Evolutionary conservation across 768 basidiomycete species (phyloP).

Genomic region (Suillus tomentosus): DNA sequence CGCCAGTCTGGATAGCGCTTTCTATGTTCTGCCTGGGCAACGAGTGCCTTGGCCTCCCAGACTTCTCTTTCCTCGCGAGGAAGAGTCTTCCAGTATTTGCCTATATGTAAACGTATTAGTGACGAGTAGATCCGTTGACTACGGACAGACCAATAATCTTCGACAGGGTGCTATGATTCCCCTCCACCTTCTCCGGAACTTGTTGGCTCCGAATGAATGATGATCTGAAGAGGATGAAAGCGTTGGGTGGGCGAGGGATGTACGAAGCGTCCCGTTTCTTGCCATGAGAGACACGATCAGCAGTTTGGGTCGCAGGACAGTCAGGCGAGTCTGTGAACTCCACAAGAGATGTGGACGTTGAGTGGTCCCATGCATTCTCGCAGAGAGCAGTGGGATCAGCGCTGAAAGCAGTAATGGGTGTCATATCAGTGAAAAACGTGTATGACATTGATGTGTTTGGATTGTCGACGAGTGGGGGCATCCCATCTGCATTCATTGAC

Average conservation of each 20-base stretch:
- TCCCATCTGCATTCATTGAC: conserved; percentile 39
- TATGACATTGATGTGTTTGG: conserved; percentile 54
- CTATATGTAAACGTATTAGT: conserved; percentile 34
- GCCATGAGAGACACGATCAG: conserved; percentile 49
- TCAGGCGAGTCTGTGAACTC: conserved; percentile 21
- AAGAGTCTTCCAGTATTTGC: conserved; percentile 75
- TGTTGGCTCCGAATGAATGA: conserved; percentile 75
- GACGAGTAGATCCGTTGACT: not conserved
- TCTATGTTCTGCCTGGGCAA: conserved; percentile 74
- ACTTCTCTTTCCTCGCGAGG: conserved; percentile 64
- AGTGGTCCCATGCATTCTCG: conserved; percentile 36
- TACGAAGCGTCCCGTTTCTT: conserved; percentile 71
- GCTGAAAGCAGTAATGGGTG: conserved; percentile 50
- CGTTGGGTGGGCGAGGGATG: conserved; percentile 83
- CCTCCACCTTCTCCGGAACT: conserved; percentile 76
- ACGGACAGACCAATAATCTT: conserved; percentile 69
- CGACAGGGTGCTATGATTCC: conserved; percentile 76
- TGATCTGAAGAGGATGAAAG: conserved; percentile 83
- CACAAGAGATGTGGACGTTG: conserved; percentile 21
- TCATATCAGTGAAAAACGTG: conserved; percentile 66
- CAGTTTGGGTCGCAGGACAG: conserved; percentile 29
- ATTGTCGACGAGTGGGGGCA: conserved; percentile 56
- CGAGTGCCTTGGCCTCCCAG: conserved; percentile 76
- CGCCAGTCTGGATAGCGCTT: conserved; percentile 80
- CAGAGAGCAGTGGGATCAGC: conserved; percentile 36